Base-by-base conservation (phyloP, 179 eudicot genomes). In the Patellifolia procumbens region DNA sequence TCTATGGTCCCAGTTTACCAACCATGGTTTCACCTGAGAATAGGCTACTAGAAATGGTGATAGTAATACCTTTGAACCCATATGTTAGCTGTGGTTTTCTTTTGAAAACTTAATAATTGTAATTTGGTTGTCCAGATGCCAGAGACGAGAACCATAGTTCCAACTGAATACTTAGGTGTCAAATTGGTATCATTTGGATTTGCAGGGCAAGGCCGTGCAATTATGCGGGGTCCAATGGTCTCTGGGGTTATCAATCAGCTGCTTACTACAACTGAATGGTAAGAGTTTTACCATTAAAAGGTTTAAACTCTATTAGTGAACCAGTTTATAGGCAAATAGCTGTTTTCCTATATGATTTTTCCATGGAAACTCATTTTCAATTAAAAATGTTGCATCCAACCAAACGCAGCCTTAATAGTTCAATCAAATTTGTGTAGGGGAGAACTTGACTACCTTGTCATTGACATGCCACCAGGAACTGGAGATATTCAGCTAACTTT, bases 151-250 rank as follows among this genome's bases (percentile, higher is more conserved):
- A 86, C 91, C 76, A 95, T 95, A 55, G 87, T 95, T 75, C 99
- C 98, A 56, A 93, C 99, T 12, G 97, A 91, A 70, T 95, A 93
- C 88, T 75, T 95, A 90, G 99, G 99, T 68, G 97, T 95, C 76
- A 95, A 95, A 78, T 70, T 95, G 78, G 87, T 95, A 58, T 95
- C 98, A 43, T 95, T 95, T 86, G 99, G 99, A 84, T 95, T 93
- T 93, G 96, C 99, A 74, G 98, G 99, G 72, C 97, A 93, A 93
- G 99, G 99, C 32, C 97, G 97, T 76, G 99, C 99, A 72, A 89
- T 93, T 52, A 95, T 95, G 99, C 89, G 99, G 74, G 99, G 99
- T 6, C 99, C 99, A 10, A 95, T 95, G 99, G 99, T 95, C 65
- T 95, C 99, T 76, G 99, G 99, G 66, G 99, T 95, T 72, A 95